Conservation (phyloP, 441 rosid genomes). For the Jatropha podagrica region DNA sequence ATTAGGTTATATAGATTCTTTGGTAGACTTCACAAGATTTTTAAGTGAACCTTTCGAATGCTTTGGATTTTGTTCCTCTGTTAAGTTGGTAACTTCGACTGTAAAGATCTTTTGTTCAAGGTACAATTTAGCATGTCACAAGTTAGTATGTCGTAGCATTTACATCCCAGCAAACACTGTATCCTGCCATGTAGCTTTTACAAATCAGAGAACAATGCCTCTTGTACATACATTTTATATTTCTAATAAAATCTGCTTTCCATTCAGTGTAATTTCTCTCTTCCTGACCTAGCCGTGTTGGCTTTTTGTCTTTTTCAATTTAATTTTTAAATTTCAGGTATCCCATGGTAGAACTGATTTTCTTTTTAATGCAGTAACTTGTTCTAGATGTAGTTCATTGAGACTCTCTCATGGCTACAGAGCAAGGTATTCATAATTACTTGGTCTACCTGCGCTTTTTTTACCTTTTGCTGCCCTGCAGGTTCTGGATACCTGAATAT, state of each 20-base stretch:
- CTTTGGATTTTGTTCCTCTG: conserved; percentile 56
- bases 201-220: conserved; percentile 54
- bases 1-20: conserved; percentile 75
- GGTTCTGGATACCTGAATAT: conserved; percentile 5
- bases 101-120: conserved; percentile 54
- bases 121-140: conserved; percentile 46
- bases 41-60: conserved; percentile 47
- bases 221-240: conserved; percentile 81
- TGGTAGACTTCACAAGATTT: conserved; percentile 53
- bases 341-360: conserved; percentile 14
- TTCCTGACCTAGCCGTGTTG: neutral
- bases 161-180: conserved; percentile 55
- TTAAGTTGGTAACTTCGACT: conserved; percentile 57
- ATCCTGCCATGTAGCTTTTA: conserved; percentile 53
- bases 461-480: neutral
- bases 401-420: neutral
- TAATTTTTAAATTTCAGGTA: neutral
- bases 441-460: conserved; percentile 4
- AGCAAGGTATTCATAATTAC: neutral
- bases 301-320: neutral
- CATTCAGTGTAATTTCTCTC: conserved; percentile 27
- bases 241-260: conserved; percentile 63
- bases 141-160: conserved; percentile 51
- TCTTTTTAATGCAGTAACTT: conserved; percentile 15
- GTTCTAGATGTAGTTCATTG: neutral